These are phyloP conservation scores for Gynandropsis gynandra DNA, from an alignment of 345 rosid species.

Conservation along the genomic window DNA sequence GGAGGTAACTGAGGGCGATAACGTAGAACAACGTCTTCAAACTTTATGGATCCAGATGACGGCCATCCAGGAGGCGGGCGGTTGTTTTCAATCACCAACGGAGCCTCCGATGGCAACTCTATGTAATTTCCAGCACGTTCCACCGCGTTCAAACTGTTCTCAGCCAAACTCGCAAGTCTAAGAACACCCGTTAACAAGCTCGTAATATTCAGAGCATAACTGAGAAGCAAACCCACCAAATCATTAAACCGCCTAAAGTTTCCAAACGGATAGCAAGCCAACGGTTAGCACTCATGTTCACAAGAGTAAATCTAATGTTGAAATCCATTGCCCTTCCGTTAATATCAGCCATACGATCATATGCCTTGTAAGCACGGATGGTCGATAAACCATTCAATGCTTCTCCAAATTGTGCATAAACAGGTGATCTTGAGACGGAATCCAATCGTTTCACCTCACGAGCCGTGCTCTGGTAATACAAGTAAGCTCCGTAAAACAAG, in stretches of 20 bases:
- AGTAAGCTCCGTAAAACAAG: conserved; percentile 80
- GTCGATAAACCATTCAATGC: conserved; percentile 87
- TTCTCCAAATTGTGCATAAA: conserved; percentile 98
- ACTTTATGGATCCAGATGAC: conserved; percentile 86
- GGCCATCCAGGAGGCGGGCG: conserved; percentile 99
- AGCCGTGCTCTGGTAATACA: conserved; percentile 96
- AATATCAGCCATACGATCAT: conserved; percentile 85
- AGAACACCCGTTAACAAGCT: conserved; percentile 73
- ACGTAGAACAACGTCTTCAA: conserved; percentile 87
- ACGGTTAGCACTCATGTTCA: conserved; percentile 88
- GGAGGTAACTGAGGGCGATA: conserved; percentile 95
- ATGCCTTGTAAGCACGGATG: conserved; percentile 96
- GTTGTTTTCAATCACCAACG: conserved; percentile 61
- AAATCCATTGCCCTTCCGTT: conserved; percentile 95
- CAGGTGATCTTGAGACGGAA: conserved; percentile 90
- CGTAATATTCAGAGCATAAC: conserved; percentile 90
- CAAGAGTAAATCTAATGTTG: conserved; percentile 79
- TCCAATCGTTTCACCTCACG: conserved; percentile 98
- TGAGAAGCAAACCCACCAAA: conserved; percentile 99
- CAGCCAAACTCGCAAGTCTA: conserved; percentile 96
- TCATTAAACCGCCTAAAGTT: conserved; percentile 91
- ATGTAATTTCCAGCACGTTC: conserved; percentile 86
- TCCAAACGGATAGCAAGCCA: conserved; percentile 98
- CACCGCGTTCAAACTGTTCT: conserved; percentile 92
- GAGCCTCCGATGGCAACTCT: conserved; percentile 89